Percentiles rank a stretch among this genome's conserved stretches.
Conservation (phyloP, 2,329 filamentous ascomycete species). For the Bipolaris cookei region DNA sequence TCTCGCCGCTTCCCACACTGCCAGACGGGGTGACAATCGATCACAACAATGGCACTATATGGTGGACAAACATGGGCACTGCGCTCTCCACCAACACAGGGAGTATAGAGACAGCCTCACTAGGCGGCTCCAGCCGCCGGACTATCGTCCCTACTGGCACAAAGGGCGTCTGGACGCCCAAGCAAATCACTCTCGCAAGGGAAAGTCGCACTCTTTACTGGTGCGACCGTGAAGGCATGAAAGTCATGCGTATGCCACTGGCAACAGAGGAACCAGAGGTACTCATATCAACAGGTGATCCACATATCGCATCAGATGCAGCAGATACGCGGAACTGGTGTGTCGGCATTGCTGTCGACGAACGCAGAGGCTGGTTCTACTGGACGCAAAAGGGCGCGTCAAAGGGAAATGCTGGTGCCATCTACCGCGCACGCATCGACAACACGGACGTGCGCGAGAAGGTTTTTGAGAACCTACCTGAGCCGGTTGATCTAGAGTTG, state of each 20-base stretch:
- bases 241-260: slow-evolving; percentile 1
- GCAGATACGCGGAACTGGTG: neutral
- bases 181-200: neutral
- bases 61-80: slow-evolving; percentile 1
- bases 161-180: neutral
- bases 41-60: neutral
- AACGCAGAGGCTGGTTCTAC: neutral
- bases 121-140: neutral
- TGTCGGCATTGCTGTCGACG: neutral
- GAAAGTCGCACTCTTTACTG: neutral
- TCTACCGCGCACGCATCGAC: neutral
- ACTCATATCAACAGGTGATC: neutral
- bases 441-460: neutral
- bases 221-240: slow-evolving; percentile 4
- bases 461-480: neutral
- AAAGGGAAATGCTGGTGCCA: neutral
- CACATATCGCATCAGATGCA: neutral
- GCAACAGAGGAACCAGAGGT: neutral
- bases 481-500: neutral
- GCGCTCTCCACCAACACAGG: neutral
- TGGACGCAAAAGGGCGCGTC: slow-evolving; percentile 1
- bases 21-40: neutral
- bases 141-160: neutral
- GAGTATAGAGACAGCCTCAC: neutral
- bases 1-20: neutral